Base-by-base conservation (phyloP, 768 basidiomycete species). In the Boletus pseudo-olivaceus region DNA sequence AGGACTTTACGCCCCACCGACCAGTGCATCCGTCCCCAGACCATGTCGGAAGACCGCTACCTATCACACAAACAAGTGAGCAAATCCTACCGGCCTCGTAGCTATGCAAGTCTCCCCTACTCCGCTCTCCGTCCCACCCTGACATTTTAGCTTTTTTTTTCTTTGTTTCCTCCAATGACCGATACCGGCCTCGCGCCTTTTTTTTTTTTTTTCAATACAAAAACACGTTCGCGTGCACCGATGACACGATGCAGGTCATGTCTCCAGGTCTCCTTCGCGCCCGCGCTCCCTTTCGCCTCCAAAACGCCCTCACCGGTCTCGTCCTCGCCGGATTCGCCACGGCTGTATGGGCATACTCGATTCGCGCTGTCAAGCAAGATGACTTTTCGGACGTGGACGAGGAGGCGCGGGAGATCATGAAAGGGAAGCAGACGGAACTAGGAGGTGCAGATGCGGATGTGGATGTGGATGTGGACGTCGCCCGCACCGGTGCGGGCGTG, bases 311-410 rank as follows among this genome's bases (percentile, higher is more conserved):
- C 45, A 90, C 88, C 1, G 96, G 95, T 8, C 58, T 85, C 42
- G 64, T 76, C 3, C 78, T 98, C 41, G 79, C 83, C 27, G 78
- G 80, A 0, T 95, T 97, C 67, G 86, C 83, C 29, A 80, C 83
- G 14, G 88, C 86, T 27, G 85, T 97, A 9, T 98, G 92, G 83
- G 78, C 85, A 5, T 98, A 98, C 73, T 94, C 93, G 17, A 96
- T 98, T 65, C 82, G 84, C 30, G 94, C 93, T 29, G 94, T 98
- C 51, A 93, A 88, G 66, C 94, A 98, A 66, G 94, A 97, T 67
- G 84, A 88, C 38, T 97, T 96, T 67, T 84, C 88, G 60, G 91
- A 93, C 67, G 78, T 91, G 39, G 90, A 91, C 62, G 87, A 89
- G 57, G 88, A 90, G 65, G 90, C 84, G 29, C 74, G 73, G 56